Evolutionary conservation across 139 green algal genomes (phyloP), one percentile per base, ranked within the genome.

Genomic region (Trebouxia sp.): DNA sequence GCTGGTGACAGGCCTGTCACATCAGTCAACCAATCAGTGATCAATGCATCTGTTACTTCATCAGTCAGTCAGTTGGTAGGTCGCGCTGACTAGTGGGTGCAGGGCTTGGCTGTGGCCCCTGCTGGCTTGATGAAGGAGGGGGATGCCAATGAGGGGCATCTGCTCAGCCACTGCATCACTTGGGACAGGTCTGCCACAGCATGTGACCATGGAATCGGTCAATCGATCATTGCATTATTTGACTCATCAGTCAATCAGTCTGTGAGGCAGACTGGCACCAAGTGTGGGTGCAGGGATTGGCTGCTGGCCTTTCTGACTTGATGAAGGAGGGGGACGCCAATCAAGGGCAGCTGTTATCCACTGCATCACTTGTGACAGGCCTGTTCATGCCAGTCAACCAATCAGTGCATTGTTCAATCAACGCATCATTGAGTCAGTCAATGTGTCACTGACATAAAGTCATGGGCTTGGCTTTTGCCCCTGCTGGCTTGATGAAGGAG

Each of bases 121-220:
- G 69, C 69, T 56, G 62, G 69, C 30, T 67, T 37, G 28, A 76
- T 70, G 32, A 72, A 81, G 22, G 74, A 76, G 6, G 81, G 26
- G 81, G 35, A 85, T 85, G 74, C 81, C 81, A 22, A 85, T 85
- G 3, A 51, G 43, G 14, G 66, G 66, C 79, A 79, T 79, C 10
- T 75, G 48, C 14, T 78, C 43, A 50, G 76, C 81, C 35, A 85
- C 43, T 15, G 38, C 58, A 24, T 85, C 74, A 3, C 43, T 78
- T 6, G 78, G 42, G 22, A 65, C 78, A 22, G 78, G 78, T 32
- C 78, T 58, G 78, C 7, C 20, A 10, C 24, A 58, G 20, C 2
- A 22, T 3, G 50, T 22, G 26, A 17, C 26, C 20, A 58, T 28
- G 4, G 22, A 17, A 17, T 1, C n/a, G n/a, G n/a, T n/a, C 20